phyloP scores from a whole-genome alignment of 2,329 filamentous ascomycete genomes.

The Fusarium brachygibbosum region DNA sequence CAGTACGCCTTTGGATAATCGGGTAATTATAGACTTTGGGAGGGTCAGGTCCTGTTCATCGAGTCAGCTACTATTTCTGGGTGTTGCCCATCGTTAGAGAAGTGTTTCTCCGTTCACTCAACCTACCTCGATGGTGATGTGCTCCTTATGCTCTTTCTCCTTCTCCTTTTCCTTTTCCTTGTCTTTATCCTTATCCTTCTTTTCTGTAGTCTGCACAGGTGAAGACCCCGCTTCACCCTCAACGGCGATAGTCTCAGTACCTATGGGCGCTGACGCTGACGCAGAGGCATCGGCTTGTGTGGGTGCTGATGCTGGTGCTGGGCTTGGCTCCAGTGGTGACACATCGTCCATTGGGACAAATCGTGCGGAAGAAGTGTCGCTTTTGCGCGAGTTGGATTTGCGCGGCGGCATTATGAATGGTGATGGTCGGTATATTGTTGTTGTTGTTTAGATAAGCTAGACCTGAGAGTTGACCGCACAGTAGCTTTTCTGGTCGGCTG shows the following conservation, averaged over 20 bases:
- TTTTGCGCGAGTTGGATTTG: conserved; percentile 65
- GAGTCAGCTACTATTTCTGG: conserved; percentile 1
- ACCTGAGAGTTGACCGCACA: conserved; percentile 1
- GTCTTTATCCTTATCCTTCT: conserved; percentile 53
- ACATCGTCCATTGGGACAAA: conserved; percentile 61
- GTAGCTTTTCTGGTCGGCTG: not conserved
- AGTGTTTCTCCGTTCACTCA: not conserved
- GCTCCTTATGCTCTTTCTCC: conserved; percentile 52
- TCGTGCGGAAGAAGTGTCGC: conserved; percentile 62
- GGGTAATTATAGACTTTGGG: conserved; percentile 84
- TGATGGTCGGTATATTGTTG: conserved; percentile 4
- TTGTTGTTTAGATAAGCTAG: not conserved
- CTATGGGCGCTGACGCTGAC: conserved; percentile 34
- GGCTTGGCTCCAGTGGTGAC: conserved; percentile 38
- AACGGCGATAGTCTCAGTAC: conserved; percentile 6
- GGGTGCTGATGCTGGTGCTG: not conserved
- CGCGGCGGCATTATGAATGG: conserved; percentile 64
- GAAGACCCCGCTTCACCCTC: conserved; percentile 34
- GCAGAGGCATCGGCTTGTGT: conserved; percentile 38
- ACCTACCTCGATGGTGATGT: conserved; percentile 67
- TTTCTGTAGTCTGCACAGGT: conserved; percentile 48
- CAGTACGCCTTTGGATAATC: conserved; percentile 83
- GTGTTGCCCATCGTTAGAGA: not conserved
- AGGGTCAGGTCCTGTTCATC: conserved; percentile 75
- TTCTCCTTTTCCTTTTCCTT: conserved; percentile 43